phyloP scores from a whole-genome alignment of 495 filamentous ascomycete species.

The Aspergillus avenaceus region DNA sequence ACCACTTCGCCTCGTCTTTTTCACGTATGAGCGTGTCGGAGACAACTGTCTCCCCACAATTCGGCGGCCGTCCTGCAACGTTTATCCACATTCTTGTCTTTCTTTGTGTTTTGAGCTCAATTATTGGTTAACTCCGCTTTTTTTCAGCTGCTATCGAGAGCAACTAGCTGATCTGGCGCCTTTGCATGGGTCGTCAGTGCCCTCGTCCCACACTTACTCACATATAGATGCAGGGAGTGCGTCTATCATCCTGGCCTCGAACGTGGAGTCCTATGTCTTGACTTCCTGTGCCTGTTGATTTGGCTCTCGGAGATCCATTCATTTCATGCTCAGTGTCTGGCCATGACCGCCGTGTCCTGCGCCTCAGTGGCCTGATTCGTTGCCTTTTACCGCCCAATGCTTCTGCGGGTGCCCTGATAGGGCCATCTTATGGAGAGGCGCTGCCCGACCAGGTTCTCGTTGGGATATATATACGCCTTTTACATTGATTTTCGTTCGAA shows the following conservation, averaged over 20 bases:
- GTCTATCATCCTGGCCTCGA: not conserved
- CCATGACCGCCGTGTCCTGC: constrained; percentile 16
- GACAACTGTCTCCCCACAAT: constrained; percentile 3
- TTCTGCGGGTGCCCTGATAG: constrained; percentile 18
- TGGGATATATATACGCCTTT: constrained; percentile 10
- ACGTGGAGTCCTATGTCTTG: not conserved
- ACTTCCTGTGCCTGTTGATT: constrained; percentile 12
- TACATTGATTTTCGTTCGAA: not conserved
- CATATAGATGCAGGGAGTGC: not conserved
- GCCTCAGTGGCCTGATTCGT: constrained; percentile 16
- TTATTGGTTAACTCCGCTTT: not conserved
- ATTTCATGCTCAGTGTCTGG: constrained; percentile 12
- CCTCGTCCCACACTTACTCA: not conserved
- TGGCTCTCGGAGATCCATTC: constrained; percentile 11
- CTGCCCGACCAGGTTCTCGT: constrained; percentile 21
- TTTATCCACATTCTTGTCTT: not conserved
- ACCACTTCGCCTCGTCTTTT: not conserved
- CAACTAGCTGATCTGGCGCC: not conserved
- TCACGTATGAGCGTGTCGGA: not conserved
- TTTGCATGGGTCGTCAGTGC: not conserved
- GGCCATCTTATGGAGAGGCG: constrained; percentile 16
- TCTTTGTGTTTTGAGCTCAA: not conserved
- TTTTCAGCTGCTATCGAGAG: not conserved
- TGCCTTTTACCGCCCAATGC: constrained; percentile 22
- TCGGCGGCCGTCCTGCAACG: not conserved